These are phyloP conservation scores for Eucalyptus cladocalyx DNA, from an alignment of 345 rosid species.

Conservation along the genomic window DNA sequence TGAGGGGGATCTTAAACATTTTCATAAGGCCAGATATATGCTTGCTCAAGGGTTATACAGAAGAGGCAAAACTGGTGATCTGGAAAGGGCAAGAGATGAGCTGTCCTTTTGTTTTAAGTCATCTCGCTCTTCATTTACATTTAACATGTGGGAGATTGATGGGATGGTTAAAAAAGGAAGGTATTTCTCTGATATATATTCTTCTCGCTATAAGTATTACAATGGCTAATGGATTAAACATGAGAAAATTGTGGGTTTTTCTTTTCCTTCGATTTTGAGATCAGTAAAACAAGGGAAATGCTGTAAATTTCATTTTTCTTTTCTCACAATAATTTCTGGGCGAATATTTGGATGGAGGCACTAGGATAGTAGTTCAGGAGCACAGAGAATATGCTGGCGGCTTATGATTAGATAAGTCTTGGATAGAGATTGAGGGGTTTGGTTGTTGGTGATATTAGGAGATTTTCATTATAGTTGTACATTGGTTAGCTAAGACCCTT, in stretches of 20 bases:
- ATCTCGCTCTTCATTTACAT: constrained; percentile 83
- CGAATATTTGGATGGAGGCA: not conserved
- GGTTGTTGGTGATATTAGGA: not conserved
- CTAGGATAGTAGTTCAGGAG: not conserved
- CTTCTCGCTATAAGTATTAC: not conserved
- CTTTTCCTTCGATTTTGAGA: not conserved
- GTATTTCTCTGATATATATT: constrained; percentile 9
- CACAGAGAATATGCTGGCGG: not conserved
- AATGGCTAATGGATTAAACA: not conserved
- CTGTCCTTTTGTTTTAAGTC: constrained; percentile 94
- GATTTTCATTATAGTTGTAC: not conserved
- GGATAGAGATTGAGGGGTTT: not conserved
- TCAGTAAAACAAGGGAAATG: not conserved
- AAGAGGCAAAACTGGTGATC: constrained; percentile 61
- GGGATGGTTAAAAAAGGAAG: constrained; percentile 96
- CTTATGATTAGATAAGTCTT: not conserved
- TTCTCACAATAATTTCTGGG: not conserved
- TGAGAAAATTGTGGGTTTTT: not conserved
- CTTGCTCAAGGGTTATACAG: constrained; percentile 82
- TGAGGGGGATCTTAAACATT: constrained; percentile 96
- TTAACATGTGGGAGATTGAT: constrained; percentile 99
- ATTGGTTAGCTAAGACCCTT: not conserved
- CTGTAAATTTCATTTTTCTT: not conserved
- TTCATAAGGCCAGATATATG: constrained; percentile 95
- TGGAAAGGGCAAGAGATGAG: constrained; percentile 89